Conservation (phyloP, 2,329 filamentous ascomycete species). For the Ramularia endophylla region DNA sequence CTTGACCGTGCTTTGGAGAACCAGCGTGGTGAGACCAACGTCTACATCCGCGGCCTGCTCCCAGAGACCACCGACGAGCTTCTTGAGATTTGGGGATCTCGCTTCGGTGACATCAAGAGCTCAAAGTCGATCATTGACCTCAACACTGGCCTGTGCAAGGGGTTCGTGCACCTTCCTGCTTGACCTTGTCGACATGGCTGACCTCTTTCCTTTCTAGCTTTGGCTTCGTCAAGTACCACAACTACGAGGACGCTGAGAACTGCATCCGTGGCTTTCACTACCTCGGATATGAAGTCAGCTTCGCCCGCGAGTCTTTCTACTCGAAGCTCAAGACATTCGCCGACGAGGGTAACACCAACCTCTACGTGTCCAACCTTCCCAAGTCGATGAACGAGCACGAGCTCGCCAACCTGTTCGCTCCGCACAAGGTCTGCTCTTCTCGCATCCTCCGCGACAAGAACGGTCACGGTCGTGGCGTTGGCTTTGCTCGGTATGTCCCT, state of each 20-base stretch:
- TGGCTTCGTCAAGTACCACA: conserved; percentile 93
- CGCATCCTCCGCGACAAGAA: conserved; percentile 82
- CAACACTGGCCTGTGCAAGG: conserved; percentile 89
- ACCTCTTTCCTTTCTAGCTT: conserved; percentile 55
- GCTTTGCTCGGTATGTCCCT: conserved; percentile 77
- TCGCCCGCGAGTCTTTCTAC: conserved; percentile 98
- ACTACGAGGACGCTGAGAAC: conserved; percentile 81
- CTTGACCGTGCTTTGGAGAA: conserved; percentile 94
- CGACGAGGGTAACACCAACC: conserved; percentile 83
- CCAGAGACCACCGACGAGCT: conserved; percentile 93
- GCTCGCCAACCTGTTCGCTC: conserved; percentile 69
- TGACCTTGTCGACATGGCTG: conserved; percentile 21
- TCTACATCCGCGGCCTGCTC: conserved; percentile 94
- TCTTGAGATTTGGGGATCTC: conserved; percentile 71
- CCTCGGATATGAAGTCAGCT: conserved; percentile 94
- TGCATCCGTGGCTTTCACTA: conserved; percentile 95
- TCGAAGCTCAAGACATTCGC: conserved; percentile 91
- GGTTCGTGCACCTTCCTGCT: conserved; percentile 50
- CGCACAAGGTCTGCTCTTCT: conserved; percentile 81
- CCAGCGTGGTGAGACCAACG: conserved; percentile 90
- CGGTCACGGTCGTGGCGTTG: conserved; percentile 91
- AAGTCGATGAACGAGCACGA: conserved; percentile 86
- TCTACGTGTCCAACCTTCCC: conserved; percentile 96
- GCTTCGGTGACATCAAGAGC: conserved; percentile 90
- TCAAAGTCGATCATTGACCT: conserved; percentile 99